Base-by-base conservation (phyloP, 1,284 basidiomycete genomes). In the Ganoderma multipileum region DNA sequence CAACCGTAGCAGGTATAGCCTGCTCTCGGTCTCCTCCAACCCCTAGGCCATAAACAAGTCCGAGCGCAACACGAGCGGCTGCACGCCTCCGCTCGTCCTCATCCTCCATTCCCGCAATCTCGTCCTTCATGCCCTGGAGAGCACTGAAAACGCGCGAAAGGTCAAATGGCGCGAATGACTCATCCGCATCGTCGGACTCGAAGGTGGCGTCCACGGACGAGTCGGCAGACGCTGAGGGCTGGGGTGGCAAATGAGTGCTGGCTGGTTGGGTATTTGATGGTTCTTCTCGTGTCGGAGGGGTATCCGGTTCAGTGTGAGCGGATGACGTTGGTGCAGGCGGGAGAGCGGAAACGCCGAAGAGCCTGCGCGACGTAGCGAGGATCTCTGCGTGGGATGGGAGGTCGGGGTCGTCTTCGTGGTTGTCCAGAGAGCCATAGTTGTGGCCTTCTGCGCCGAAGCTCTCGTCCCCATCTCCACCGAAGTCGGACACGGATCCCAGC, bases 51-150 rank as follows among this genome's bases (percentile, higher is more conserved):
- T 91, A 91, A 8, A 91, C 92, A 64, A 94, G 79, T 0, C 91
- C 90, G 3, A 94, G 81, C 28, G 93, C 91, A 26, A 92, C 90
- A 60, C 84, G 83, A 8, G 93, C 93, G 0, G 93, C 92, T 38
- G 89, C 87, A 73, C 82, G 86, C 73, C 89, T 82, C 70, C 89
- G 84, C 79, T 90, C 89, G 20, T 82, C 83, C 73, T 90, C 87
- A 74, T 91, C 84, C 3, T 83, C 81, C 78, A 94, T 92, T 14
- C 81, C 85, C 26, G 88, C 83, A 70, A 94, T 93, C 79, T 94
- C 91, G 52, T 86, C 86, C 75, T 91, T 91, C 85, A 94, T 87
- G 50, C 85, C 86, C 74, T 91, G 87, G 42, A 94, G 81, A 2
- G 87, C 84, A 52, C 83, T 82, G n/a, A 93, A 75, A 42, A 94